A percentile compares a stretch with the other conserved stretches of the same genome.
Evolutionary conservation across 257 asterid species (phyloP).

Genomic region (Scutellaria minor): DNA sequence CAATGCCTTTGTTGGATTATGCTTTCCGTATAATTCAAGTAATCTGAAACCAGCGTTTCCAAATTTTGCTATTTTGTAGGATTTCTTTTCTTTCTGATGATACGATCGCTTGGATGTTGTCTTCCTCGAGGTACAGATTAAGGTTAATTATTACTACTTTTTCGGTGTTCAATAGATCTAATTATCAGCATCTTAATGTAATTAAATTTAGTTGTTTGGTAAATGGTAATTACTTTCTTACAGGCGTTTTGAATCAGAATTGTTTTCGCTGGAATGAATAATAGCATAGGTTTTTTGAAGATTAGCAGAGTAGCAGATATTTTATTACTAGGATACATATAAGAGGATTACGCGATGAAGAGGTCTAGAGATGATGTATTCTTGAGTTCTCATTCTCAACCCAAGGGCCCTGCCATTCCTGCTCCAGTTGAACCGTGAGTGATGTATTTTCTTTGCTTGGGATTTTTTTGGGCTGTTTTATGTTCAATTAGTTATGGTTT

Average conservation of each 20-base stretch:
- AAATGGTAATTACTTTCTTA: constrained; percentile 34
- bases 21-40: constrained; percentile 62
- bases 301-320: constrained; percentile 31
- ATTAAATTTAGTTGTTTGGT: constrained; percentile 41
- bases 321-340: neutral
- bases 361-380: constrained; percentile 67
- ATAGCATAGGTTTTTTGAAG: constrained; percentile 39
- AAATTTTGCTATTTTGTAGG: constrained; percentile 33
- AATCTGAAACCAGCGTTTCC: constrained; percentile 42
- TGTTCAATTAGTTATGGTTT: constrained; percentile 6
- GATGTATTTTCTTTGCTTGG: neutral
- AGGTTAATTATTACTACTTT: constrained; percentile 37
- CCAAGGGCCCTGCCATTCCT: constrained; percentile 55
- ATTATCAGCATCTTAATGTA: constrained; percentile 29
- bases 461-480: neutral
- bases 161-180: constrained; percentile 58
- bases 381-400: constrained; percentile 60
- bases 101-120: constrained; percentile 49
- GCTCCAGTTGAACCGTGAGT: constrained; percentile 70
- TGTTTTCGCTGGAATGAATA: constrained; percentile 40
- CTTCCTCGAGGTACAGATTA: constrained; percentile 47
- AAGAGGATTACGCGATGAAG: constrained; percentile 55
- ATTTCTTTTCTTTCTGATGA: constrained; percentile 18
- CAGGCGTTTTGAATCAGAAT: constrained; percentile 36
- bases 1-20: constrained; percentile 15